Conservation (phyloP, 2,329 filamentous ascomycete species). For the Emmonsiellopsis sp. region DNA sequence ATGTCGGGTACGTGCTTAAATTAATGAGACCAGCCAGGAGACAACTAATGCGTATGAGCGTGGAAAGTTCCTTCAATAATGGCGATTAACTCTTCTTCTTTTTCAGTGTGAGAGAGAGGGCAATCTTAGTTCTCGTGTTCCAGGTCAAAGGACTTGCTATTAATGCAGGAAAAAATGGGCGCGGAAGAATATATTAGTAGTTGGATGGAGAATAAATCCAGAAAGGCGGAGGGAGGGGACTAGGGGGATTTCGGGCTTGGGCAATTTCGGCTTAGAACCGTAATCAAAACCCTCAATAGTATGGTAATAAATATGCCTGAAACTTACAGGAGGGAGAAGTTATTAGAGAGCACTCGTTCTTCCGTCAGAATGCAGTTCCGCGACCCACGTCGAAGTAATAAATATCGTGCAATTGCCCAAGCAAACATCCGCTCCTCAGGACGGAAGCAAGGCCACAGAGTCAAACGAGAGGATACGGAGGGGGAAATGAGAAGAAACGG, state of each 20-base stretch:
- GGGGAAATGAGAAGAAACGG: too few relatives aligned
- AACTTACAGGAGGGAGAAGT: background rate
- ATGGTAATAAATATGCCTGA: background rate
- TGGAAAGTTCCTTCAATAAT: too few relatives aligned
- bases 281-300: background rate
- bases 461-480: too few relatives aligned
- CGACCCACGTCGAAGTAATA: background rate
- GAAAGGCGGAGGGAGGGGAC: background rate
- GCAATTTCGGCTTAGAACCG: background rate
- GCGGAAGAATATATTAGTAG: background rate
- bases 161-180: background rate
- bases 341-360: background rate
- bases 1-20: too few relatives aligned
- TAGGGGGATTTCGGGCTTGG: background rate
- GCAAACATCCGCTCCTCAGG: too few relatives aligned
- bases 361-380: background rate
- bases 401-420: too few relatives aligned
- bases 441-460: too few relatives aligned
- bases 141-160: background rate
- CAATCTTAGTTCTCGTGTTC: background rate
- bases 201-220: background rate
- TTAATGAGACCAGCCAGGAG: too few relatives aligned
- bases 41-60: too few relatives aligned
- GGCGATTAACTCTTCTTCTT: background rate
- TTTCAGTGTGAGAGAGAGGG: background rate